phyloP scores from a whole-genome alignment of 306 rosid genomes.

The Cicer cuneatum region DNA sequence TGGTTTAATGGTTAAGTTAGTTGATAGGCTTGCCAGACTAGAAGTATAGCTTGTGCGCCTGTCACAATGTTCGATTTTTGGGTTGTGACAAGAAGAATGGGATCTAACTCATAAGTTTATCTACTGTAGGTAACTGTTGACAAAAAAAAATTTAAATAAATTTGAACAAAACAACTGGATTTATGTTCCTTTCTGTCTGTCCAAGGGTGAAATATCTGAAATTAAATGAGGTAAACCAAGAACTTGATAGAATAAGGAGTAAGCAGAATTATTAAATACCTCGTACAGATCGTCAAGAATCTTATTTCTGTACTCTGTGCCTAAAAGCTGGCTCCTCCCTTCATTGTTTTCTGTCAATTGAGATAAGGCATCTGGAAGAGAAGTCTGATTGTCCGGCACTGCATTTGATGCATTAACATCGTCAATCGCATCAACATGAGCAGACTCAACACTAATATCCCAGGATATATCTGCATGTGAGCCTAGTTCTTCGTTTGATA shows the following conservation, averaged over 20 bases:
- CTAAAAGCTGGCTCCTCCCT: constrained; percentile 81
- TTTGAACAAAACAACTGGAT: background rate
- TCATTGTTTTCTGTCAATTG: constrained; percentile 60
- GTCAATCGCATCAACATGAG: constrained; percentile 75
- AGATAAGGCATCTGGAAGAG: constrained; percentile 51
- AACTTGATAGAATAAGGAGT: background rate
- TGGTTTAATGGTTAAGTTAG: too few species aligned
- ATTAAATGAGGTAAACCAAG: constrained; percentile 5
- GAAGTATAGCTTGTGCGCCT: too few species aligned
- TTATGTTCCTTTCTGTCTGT: constrained; percentile 22
- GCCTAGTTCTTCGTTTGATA: constrained; percentile 52
- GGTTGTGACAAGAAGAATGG: too few species aligned
- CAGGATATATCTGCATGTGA: constrained; percentile 66
- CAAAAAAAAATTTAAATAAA: constrained; percentile 14
- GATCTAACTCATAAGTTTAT: constrained; percentile 32
- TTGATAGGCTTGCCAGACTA: too few species aligned
- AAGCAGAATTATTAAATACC: constrained; percentile 52
- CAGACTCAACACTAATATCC: constrained; percentile 88
- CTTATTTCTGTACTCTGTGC: constrained; percentile 86
- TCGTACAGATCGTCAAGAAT: constrained; percentile 91
- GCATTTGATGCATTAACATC: constrained; percentile 56
- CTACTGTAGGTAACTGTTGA: constrained; percentile 18
- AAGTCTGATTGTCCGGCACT: constrained; percentile 53
- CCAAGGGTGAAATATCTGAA: constrained; percentile 10
- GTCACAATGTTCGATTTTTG: too few species aligned